These are phyloP conservation scores for Hyphopichia buzzinii DNA, from an alignment of 1,139 yeast genomes.

Conservation along the genomic window DNA sequence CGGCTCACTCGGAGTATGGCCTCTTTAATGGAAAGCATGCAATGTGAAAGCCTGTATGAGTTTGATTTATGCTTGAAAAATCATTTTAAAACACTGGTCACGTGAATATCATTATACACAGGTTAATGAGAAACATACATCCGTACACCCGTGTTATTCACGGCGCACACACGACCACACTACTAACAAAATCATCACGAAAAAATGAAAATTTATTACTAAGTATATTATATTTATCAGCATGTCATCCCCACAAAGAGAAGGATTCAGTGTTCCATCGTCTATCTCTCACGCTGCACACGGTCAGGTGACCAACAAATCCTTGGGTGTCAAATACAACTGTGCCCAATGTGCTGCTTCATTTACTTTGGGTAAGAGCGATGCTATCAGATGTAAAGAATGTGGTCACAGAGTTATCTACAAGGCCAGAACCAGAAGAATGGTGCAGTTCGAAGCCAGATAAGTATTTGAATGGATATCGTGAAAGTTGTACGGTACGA, in stretches of 20 bases:
- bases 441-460: conserved; percentile 66
- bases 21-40: conserved; percentile 15
- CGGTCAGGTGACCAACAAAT: conserved; percentile 61
- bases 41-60: too few species aligned
- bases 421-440: conserved; percentile 95
- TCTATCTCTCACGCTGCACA: conserved; percentile 66
- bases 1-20: conserved; percentile 22
- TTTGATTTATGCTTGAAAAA: too few species aligned
- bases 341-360: conserved; percentile 96
- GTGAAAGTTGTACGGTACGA: too few species aligned
- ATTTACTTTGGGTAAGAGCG: conserved; percentile 85
- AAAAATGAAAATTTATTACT: conserved; percentile 2
- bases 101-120: too few species aligned
- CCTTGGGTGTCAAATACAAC: conserved; percentile 84
- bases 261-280: conserved; percentile 89
- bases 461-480: too few species aligned
- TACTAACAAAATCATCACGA: conserved; percentile 3
- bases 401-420: conserved; percentile 98
- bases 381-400: conserved; percentile 96
- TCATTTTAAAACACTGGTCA: too few species aligned
- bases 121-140: too few species aligned
- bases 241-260: conserved; percentile 72
- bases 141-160: too few species aligned
- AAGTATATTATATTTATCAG: conserved; percentile 8
- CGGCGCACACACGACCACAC: too few species aligned